Evolutionary conservation across 371 early-diverging fungal species (phyloP).

Genomic region (Apophysomyces ossiformis): DNA sequence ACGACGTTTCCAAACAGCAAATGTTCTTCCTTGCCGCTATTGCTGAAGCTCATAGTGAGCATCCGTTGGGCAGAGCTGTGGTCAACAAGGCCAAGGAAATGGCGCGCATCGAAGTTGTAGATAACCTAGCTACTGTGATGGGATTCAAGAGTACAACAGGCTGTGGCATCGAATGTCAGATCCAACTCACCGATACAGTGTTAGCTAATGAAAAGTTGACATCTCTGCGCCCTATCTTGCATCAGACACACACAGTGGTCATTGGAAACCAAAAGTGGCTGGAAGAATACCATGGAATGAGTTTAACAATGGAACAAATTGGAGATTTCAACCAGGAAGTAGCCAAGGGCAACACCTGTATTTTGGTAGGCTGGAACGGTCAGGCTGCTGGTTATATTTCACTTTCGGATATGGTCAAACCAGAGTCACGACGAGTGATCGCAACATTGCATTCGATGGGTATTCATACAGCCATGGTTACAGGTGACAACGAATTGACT

Average conservation of each 20-base stretch:
- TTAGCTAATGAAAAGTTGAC: not conserved
- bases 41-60: constrained; percentile 86
- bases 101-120: constrained; percentile 38
- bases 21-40: constrained; percentile 58
- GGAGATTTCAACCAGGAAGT: constrained; percentile 39
- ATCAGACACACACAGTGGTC: constrained; percentile 45
- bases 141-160: constrained; percentile 80
- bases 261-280: constrained; percentile 82
- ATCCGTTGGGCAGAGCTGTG: constrained; percentile 87
- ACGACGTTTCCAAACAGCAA: not conserved
- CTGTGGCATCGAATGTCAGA: constrained; percentile 73
- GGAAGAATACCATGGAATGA: constrained; percentile 40
- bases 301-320: constrained; percentile 37
- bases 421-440: constrained; percentile 76
- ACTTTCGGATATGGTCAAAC: constrained; percentile 85
- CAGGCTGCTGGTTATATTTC: constrained; percentile 78
- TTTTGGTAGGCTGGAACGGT: constrained; percentile 74
- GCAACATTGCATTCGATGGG: constrained; percentile 76
- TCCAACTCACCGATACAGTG: constrained; percentile 24
- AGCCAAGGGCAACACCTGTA: constrained; percentile 77
- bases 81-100: constrained; percentile 60
- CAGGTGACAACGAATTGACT: constrained; percentile 90
- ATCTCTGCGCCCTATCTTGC: not conserved
- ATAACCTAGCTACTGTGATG: constrained; percentile 43
- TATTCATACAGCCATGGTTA: constrained; percentile 85